Conservation (phyloP, 805 yeast genomes). For the Yarrowia sp. region DNA sequence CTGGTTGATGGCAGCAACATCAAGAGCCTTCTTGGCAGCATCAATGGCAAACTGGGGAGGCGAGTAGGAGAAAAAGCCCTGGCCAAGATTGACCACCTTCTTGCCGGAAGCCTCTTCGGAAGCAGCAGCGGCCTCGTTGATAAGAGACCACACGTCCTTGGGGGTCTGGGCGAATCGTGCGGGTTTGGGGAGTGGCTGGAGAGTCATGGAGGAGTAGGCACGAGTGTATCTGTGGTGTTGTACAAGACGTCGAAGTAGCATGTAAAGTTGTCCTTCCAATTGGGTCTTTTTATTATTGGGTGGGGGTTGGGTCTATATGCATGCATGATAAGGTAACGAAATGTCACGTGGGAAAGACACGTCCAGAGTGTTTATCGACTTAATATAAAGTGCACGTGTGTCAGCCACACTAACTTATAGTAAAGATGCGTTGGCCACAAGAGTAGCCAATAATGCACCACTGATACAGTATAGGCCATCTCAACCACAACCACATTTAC, state of each 20-base stretch:
- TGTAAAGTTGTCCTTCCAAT: neutral
- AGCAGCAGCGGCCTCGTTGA: constrained; percentile 91
- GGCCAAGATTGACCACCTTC: constrained; percentile 86
- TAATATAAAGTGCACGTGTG: neutral
- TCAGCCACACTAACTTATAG: neutral
- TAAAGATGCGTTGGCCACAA: neutral
- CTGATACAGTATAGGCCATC: no score
- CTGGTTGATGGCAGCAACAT: constrained; percentile 75
- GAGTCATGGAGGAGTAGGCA: constrained; percentile 18
- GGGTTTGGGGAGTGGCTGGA: constrained; percentile 27
- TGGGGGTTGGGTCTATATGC: constrained; percentile 17
- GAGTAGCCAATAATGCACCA: neutral
- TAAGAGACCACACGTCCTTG: constrained; percentile 92
- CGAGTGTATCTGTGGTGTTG: neutral
- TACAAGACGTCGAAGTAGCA: constrained; percentile 12
- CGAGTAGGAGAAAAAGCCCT: constrained; percentile 93
- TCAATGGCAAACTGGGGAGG: constrained; percentile 92
- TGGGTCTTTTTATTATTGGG: constrained; percentile 8
- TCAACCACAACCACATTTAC: neutral
- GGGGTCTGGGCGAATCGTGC: constrained; percentile 42
- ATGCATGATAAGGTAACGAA: constrained; percentile 26
- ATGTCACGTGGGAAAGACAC: constrained; percentile 9
- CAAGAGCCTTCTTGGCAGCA: constrained; percentile 76
- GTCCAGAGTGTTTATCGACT: neutral
- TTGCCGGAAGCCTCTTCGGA: constrained; percentile 67